phyloP scores from a whole-genome alignment of 169 alveolate genomes.

The Fabrea salina region DNA sequence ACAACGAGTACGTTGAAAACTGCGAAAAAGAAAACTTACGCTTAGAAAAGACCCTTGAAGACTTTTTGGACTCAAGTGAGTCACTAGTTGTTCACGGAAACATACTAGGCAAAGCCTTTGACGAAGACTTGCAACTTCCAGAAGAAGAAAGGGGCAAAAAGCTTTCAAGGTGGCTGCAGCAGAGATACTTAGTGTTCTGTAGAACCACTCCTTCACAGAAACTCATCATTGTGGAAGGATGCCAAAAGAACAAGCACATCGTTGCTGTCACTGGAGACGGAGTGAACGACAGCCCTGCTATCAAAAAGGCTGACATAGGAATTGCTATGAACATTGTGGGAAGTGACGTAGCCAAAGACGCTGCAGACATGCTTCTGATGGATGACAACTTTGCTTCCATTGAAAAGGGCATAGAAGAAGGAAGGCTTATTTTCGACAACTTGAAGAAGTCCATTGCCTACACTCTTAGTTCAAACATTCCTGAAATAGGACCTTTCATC shows the following conservation, averaged over 20 bases:
- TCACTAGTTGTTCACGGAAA: conserved; percentile 83
- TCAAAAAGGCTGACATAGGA: conserved; percentile 85
- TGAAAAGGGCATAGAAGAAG: conserved; percentile 83
- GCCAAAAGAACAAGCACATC: conserved; percentile 74
- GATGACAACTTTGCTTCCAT: conserved; percentile 83
- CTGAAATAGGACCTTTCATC: conserved; percentile 76
- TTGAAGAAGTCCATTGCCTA: conserved; percentile 77
- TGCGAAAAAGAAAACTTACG: conserved; percentile 15
- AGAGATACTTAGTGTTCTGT: conserved; percentile 81
- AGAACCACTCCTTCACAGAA: conserved; percentile 85
- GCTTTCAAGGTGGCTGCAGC: conserved; percentile 65
- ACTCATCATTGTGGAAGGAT: conserved; percentile 78
- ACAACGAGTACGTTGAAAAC: too few relatives aligned
- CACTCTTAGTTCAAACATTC: conserved; percentile 70
- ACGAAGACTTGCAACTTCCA: conserved; percentile 63
- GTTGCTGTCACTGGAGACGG: conserved; percentile 88
- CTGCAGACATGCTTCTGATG: conserved; percentile 84
- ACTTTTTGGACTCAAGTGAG: not conserved
- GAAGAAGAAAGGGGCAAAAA: conserved; percentile 70
- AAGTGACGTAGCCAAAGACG: conserved; percentile 84
- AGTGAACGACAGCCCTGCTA: conserved; percentile 86
- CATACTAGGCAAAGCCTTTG: conserved; percentile 55
- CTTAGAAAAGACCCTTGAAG: not conserved
- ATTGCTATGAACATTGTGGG: conserved; percentile 84
- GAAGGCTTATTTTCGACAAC: conserved; percentile 82